phyloP scores from a whole-genome alignment of 108 stramenopile species.

The Nitzschia palea region DNA sequence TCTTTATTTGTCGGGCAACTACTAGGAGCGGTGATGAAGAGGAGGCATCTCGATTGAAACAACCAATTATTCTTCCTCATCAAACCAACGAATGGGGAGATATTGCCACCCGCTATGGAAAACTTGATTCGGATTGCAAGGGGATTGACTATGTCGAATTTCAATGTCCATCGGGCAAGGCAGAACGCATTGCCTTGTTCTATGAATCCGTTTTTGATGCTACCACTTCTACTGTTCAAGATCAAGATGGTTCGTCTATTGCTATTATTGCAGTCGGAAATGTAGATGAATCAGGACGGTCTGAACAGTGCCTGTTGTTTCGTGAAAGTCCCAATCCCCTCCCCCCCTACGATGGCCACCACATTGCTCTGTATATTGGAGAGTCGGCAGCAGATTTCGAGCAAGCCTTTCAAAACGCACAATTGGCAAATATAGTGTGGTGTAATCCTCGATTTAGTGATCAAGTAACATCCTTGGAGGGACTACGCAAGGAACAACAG shows the following conservation, averaged over 20 bases:
- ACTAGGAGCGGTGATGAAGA: not conserved
- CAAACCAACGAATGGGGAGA: constrained; percentile 17
- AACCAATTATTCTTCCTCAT: constrained; percentile 9
- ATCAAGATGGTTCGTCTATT: constrained; percentile 15
- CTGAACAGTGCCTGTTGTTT: constrained; percentile 49
- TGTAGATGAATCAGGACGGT: constrained; percentile 34
- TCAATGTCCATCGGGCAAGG: constrained; percentile 32
- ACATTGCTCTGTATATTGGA: constrained; percentile 56
- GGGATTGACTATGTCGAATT: constrained; percentile 61
- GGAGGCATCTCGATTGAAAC: not conserved
- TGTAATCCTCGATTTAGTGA: constrained; percentile 56
- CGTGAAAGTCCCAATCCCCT: constrained; percentile 13
- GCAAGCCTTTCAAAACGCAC: constrained; percentile 39
- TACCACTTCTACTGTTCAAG: not conserved
- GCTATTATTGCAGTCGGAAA: constrained; percentile 54
- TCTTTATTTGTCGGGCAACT: constrained; percentile 21
- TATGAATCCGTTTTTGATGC: constrained; percentile 44
- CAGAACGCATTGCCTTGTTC: constrained; percentile 46
- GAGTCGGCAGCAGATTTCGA: constrained; percentile 43
- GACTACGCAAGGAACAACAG: constrained; percentile 37
- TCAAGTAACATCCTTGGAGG: constrained; percentile 22
- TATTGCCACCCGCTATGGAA: constrained; percentile 21
- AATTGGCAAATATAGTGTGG: constrained; percentile 41
- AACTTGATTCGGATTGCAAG: constrained; percentile 15
- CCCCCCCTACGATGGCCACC: constrained; percentile 41